Evolutionary conservation across 306 rosid species (phyloP).

Genomic region (Purshia tridentata): DNA sequence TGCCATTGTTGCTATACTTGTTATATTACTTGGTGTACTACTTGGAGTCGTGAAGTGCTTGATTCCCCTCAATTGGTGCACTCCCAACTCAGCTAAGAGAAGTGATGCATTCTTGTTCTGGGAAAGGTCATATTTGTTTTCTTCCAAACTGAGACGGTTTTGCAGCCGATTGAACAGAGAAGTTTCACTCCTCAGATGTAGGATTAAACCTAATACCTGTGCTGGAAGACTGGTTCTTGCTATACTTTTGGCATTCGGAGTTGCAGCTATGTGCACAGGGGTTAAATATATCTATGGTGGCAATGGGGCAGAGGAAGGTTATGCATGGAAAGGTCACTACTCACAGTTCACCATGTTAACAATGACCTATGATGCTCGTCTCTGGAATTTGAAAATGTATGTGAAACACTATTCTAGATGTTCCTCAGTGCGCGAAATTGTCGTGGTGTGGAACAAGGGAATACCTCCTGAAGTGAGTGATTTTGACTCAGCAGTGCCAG

Average conservation of each 20-base stretch:
- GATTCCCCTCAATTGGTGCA: slow-evolving; percentile 77
- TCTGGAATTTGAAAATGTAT: slow-evolving; percentile 94
- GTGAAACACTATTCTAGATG: slow-evolving; percentile 92
- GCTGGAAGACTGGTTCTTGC: slow-evolving; percentile 77
- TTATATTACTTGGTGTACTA: slow-evolving; percentile 66
- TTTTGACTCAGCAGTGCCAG: slow-evolving; percentile 86
- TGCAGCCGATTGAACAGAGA: slow-evolving; percentile 80
- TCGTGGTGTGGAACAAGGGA: slow-evolving; percentile 99
- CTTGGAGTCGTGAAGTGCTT: slow-evolving; percentile 85
- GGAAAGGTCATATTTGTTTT: slow-evolving; percentile 66
- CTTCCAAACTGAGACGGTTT: slow-evolving; percentile 65
- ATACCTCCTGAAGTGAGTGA: slow-evolving; percentile 67
- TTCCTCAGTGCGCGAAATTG: slow-evolving; percentile 87
- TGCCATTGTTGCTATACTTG: slow-evolving; percentile 58
- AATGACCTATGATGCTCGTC: slow-evolving; percentile 96
- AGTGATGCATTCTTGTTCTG: slow-evolving; percentile 50
- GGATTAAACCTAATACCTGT: slow-evolving; percentile 69
- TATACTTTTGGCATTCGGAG: slow-evolving; percentile 54
- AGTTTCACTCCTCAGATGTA: slow-evolving; percentile 62
- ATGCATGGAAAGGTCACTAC: slow-evolving; percentile 64
- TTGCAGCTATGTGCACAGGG: slow-evolving; percentile 73
- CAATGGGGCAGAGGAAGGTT: slow-evolving; percentile 88
- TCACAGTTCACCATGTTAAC: slow-evolving; percentile 91
- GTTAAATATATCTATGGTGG: slow-evolving; percentile 80
- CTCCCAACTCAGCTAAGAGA: slow-evolving; percentile 59